phyloP scores from a whole-genome alignment of 108 stramenopile species.

The Skeletonema grethae region DNA sequence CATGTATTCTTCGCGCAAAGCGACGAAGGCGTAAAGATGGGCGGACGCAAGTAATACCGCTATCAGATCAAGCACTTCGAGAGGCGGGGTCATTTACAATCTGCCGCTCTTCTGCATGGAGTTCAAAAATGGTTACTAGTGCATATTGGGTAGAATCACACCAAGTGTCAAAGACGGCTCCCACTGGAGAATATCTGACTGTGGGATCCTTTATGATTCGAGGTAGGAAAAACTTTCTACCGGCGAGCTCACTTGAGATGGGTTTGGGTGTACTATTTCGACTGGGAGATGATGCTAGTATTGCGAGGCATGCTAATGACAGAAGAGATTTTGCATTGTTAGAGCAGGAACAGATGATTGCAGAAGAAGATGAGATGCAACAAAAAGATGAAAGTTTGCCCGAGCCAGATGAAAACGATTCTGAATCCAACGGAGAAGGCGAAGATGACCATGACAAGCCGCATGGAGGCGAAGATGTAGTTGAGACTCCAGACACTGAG shows the following conservation, averaged over 20 bases:
- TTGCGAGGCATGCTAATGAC: slow-evolving; percentile 89
- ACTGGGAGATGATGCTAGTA: slow-evolving; percentile 85
- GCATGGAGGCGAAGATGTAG: neutral
- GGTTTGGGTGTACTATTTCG: slow-evolving; percentile 92
- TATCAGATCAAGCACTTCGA: slow-evolving; percentile 79
- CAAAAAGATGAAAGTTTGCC: slow-evolving; percentile 16
- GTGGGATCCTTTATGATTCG: slow-evolving; percentile 98
- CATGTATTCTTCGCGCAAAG: slow-evolving; percentile 91
- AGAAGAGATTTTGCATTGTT: slow-evolving; percentile 83
- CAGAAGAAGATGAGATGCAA: slow-evolving; percentile 15
- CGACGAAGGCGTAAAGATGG: slow-evolving; percentile 56
- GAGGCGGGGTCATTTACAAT: slow-evolving; percentile 91
- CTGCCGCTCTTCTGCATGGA: slow-evolving; percentile 93
- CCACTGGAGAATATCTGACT: slow-evolving; percentile 94
- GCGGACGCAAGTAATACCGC: slow-evolving; percentile 70
- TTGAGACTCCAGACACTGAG: neutral
- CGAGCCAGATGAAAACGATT: neutral
- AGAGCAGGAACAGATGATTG: slow-evolving; percentile 51
- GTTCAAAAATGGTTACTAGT: slow-evolving; percentile 83
- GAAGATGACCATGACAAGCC: neutral
- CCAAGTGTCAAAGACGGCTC: slow-evolving; percentile 96
- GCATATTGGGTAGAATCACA: slow-evolving; percentile 95
- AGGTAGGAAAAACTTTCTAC: slow-evolving; percentile 95
- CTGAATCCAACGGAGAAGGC: neutral
- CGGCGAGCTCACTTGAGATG: slow-evolving; percentile 92